Base-by-base conservation (phyloP, 192 early-diverging fungal genomes). In the Irineochytrium annulatum region DNA sequence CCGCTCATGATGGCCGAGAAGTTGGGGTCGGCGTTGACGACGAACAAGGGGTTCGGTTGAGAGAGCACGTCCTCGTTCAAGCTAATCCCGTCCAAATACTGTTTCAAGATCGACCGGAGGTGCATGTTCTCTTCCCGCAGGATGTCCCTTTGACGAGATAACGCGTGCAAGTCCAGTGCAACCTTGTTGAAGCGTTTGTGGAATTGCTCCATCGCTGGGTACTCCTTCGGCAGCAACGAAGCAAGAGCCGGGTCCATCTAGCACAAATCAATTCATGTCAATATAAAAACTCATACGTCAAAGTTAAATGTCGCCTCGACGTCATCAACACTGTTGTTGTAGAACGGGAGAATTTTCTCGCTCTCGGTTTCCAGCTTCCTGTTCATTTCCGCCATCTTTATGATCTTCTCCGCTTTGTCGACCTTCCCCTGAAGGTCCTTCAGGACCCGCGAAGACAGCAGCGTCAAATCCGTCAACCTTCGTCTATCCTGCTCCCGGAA, bases 331-430 rank as follows among this genome's bases (percentile, higher is more conserved):
- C 61, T 53, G 49, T 69, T 69, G 11, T 52, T 46, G 52, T 77
- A 77, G 48, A 81, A 81, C 32, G 79, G 74, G 44, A 70, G 28
- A 1, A 81, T 60, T 55, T 78, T 82, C 65, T 85, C 82, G 58
- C 69, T 71, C 62, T 83, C 80, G 29, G 78, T 83, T 63, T 85
- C 82, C 37, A 85, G 53, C 57, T 83, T 85, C 45, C 77, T 22
- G 51, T 85, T 85, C 82, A 85, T 85, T 67, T 85, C 82, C 1
- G 82, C 80, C 32, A 85, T 33, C 51, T 73, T 70, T 43, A 85
- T 75, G 35, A 85, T 85, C 69, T 70, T 74, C 57, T 85, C 82
- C 1, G 82, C 82, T 55, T 71, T 74, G 6, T 73, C 73, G 2
- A 85, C 80, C 55, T 80, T 79, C 43, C 26, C 61, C 22, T 70